Base-by-base conservation (phyloP, 1,139 yeast species). In the Hyphopichia pseudoburtonii region DNA sequence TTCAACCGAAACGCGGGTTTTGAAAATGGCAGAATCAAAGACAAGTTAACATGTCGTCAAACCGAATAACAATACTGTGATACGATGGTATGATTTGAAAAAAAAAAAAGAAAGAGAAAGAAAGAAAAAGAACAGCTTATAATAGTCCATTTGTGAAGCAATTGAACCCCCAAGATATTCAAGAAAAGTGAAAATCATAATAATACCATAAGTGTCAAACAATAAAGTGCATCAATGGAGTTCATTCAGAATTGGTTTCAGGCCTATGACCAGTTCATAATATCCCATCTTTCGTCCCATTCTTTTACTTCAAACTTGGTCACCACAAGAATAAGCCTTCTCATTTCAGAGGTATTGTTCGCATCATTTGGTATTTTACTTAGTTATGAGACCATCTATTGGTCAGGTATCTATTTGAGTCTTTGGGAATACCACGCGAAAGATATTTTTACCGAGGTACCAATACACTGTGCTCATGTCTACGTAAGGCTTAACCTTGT, bases 401-500 rank as follows among this genome's bases (percentile, higher is more conserved):
- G 76, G 69, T 47, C 62, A 15, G 82, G 82, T 3, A 71, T 77
- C n/a, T 57, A 64, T 38, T 50, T 74, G 6, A 62, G 63, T 1
- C 42, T 72, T n/a, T 78, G 83, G 82, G 73, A 74, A 29, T 72
- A 72, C 44, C 86, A 83, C 40, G 85, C 82, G 7, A 75, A 78
- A 47, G 86, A 82, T 40, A 76, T 80, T 16, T 83, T 83, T 54
- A 70, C 73, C 10, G 86, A 83, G 37, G 75, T 80, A 26, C 92
- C 92, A 0, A 79, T 82, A 6, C 90, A 83, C 55, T 85, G 89
- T 61, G 89, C 92, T 1, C 88, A 83, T 56, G 68, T 83, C 1
- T 78, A 79, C 45, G 74, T 81, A 2, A 62, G 78, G 17, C 64
- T 82, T 32, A 73, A 78, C 38, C 48, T 71, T 2, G 55, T 70